Evolutionary conservation across 768 basidiomycete genomes (phyloP).

Genomic region (Scleroderma bovista): DNA sequence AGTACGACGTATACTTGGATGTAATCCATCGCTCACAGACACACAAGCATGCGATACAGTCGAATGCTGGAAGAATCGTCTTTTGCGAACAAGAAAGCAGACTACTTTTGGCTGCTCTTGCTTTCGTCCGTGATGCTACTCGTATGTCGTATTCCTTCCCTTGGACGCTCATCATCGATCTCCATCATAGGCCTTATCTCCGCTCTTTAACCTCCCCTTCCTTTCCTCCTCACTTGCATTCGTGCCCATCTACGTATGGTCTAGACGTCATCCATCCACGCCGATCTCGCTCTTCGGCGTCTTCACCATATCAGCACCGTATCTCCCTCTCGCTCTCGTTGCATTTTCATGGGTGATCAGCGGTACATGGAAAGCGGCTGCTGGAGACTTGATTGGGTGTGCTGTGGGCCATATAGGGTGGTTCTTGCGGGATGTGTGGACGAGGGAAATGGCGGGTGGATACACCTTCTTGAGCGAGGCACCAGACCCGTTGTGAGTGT

Average conservation of each 20-base stretch:
- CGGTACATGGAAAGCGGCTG: constrained; percentile 80
- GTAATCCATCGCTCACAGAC: background rate
- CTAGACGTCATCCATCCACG: constrained; percentile 86
- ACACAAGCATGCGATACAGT: constrained; percentile 86
- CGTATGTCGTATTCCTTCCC: constrained; percentile 37
- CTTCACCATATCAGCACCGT: constrained; percentile 91
- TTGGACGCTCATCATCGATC: background rate
- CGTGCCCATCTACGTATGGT: constrained; percentile 97
- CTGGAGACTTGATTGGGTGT: constrained; percentile 78
- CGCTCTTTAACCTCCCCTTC: constrained; percentile 87
- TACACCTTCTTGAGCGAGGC: constrained; percentile 67
- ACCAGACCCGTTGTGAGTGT: constrained; percentile 61
- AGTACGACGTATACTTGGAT: constrained; percentile 32
- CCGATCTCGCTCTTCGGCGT: constrained; percentile 96
- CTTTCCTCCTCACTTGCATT: constrained; percentile 91
- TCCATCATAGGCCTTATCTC: constrained; percentile 60
- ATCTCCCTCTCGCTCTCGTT: constrained; percentile 89
- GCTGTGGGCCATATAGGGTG: constrained; percentile 83
- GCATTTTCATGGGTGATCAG: constrained; percentile 80
- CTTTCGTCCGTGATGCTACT: constrained; percentile 83
- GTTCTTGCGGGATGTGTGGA: constrained; percentile 85
- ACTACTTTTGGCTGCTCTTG: constrained; percentile 92
- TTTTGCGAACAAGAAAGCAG: constrained; percentile 84
- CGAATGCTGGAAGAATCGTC: constrained; percentile 96
- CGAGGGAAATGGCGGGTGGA: constrained; percentile 80